These are phyloP conservation scores for Orbilia ellipsospora DNA, from an alignment of 2,329 filamentous ascomycete species.

Conservation along the genomic window DNA sequence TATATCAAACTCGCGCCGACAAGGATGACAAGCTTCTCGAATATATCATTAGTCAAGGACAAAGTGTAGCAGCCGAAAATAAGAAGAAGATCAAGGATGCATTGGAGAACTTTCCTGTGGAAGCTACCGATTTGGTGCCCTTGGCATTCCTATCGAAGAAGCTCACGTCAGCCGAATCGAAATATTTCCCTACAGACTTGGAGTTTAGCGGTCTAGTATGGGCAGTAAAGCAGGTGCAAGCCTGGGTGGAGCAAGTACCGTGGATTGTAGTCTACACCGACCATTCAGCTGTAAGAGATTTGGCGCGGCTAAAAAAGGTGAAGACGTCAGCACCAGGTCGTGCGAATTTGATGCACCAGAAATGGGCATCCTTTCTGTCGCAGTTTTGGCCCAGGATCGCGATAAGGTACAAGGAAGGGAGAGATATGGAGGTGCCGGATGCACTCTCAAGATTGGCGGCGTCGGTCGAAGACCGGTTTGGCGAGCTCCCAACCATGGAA, in stretches of 20 bases:
- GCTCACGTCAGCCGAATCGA: background rate
- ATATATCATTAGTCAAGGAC: background rate
- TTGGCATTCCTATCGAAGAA: background rate
- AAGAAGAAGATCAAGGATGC: background rate
- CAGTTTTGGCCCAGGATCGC: slow-evolving; percentile 2
- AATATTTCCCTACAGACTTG: background rate
- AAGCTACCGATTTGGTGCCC: background rate
- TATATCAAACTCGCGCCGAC: background rate
- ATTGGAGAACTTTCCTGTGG: background rate
- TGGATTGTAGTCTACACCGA: background rate
- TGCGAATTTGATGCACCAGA: background rate
- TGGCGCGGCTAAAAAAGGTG: background rate
- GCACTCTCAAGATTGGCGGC: background rate
- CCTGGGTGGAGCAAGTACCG: background rate
- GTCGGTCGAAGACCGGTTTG: too few species aligned
- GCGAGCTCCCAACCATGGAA: background rate
- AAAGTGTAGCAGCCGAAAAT: background rate
- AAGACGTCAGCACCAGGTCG: background rate
- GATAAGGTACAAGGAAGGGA: background rate
- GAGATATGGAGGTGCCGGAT: background rate
- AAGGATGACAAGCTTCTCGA: too few species aligned
- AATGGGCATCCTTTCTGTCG: background rate
- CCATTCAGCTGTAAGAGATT: background rate
- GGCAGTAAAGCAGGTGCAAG: background rate
- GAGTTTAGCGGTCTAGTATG: background rate